Evolutionary conservation across 257 asterid genomes (phyloP), one percentile per base, ranked within the genome.

Genomic region (Linderniella brevidens): DNA sequence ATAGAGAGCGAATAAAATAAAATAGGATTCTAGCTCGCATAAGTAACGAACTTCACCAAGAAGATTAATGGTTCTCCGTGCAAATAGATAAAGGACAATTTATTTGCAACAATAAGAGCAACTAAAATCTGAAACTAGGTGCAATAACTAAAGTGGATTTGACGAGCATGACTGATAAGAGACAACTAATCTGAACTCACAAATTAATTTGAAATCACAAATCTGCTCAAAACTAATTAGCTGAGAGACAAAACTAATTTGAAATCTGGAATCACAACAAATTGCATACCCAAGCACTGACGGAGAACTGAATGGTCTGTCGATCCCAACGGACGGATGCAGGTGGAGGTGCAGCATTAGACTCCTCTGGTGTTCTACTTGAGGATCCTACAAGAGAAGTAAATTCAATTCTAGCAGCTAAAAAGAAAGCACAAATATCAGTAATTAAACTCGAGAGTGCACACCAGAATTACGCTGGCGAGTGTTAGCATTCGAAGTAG

Each of bases 221-320:
- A 39, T 39, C 13, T 13, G 15, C 15, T 39, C 13, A 39, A 39
- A 13, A 39, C 13, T 13, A 39, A 12, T n/a, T 10, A 8, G 13
- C 45, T 12, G 3, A 7, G 12, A 8, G 8, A 40, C 3, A 4
- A 40, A 40, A 4, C 12, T 40, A 8, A 8, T 4, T 40, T n/a
- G 32, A 25, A 25, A 25, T 25, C 32, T 25, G 6, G 32, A 25
- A 25, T 25, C 32, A 25, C 32, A 6, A 13, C 16, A 42, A 4
- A 12, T 2, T 61, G 57, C 70, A 49, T 80, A 88, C 98, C 98
- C 98, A 88, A 59, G 98, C 94, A 66, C 84, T 81, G 65, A 84
- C 92, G 18, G 95, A 76, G 68, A 88, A 84, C 46, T 66, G 95
- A 48, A 84, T 69, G 48, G 94, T 84, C 45, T 71, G 82, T 35